Evolutionary conservation across 495 filamentous ascomycete genomes (phyloP).

Genomic region (Trichoderma parareesei): DNA sequence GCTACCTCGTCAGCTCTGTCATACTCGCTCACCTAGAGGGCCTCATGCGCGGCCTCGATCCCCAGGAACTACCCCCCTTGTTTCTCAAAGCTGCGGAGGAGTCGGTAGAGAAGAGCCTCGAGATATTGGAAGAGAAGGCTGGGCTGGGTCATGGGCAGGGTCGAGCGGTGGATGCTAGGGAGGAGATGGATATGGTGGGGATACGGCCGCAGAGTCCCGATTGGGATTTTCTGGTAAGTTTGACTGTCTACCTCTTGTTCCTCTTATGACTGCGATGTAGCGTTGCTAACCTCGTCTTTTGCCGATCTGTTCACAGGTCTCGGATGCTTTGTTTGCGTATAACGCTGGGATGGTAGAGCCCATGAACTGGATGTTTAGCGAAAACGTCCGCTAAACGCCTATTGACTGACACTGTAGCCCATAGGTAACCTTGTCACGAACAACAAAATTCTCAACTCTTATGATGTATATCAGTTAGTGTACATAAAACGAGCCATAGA

Average conservation of each 20-base stretch:
- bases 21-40: conserved; percentile 39
- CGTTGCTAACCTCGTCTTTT: background rate
- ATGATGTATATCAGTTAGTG: no score
- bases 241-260: no score
- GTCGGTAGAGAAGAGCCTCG: background rate
- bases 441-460: no score
- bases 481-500: no score
- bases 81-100: background rate
- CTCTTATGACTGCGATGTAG: background rate
- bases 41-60: conserved; percentile 21
- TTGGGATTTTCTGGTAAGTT: conserved; percentile 4
- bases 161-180: background rate
- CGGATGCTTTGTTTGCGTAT: background rate
- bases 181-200: background rate
- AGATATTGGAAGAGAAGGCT: background rate
- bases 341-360: background rate
- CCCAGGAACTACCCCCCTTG: background rate
- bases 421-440: no score
- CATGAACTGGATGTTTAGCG: background rate
- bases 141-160: background rate
- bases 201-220: background rate
- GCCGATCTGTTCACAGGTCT: background rate
- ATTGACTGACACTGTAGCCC: background rate
- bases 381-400: background rate
- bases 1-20: conserved; percentile 39